Percentiles rank a stretch among this genome's conserved stretches.
Conservation (phyloP, 495 filamentous ascomycete genomes). For the Pyrenopolyporus hunteri region DNA sequence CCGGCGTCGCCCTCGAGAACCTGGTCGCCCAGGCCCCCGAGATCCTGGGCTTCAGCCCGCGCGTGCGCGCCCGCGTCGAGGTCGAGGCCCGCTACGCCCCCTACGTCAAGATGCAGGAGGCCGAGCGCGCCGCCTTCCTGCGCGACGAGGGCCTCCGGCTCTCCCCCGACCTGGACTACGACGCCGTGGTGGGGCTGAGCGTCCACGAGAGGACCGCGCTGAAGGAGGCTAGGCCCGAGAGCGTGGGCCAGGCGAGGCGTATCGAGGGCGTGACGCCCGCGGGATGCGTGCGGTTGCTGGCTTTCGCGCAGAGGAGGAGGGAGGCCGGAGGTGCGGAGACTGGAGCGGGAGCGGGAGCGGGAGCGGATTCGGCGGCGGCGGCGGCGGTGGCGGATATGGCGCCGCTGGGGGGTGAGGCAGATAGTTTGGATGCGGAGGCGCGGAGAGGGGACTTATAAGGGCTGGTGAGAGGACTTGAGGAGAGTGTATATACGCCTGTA, state of each 20-base stretch:
- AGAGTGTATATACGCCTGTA: neutral
- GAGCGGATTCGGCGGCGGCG: neutral
- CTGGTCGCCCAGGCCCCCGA: slow-evolving; percentile 62
- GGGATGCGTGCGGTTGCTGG: slow-evolving; percentile 63
- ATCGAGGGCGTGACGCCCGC: slow-evolving; percentile 79
- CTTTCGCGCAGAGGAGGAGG: slow-evolving; percentile 49
- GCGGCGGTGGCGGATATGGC: slow-evolving; percentile 38
- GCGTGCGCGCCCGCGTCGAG: slow-evolving; percentile 68
- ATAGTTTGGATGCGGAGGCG: slow-evolving; percentile 48
- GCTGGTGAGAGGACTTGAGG: too few relatives aligned
- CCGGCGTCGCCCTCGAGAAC: slow-evolving; percentile 59
- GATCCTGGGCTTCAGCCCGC: slow-evolving; percentile 54
- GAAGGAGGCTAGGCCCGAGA: slow-evolving; percentile 74
- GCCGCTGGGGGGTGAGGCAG: slow-evolving; percentile 42
- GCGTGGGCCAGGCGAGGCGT: slow-evolving; percentile 83
- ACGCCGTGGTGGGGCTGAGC: slow-evolving; percentile 71
- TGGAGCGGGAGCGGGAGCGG: neutral
- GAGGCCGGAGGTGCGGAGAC: neutral
- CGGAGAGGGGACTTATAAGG: slow-evolving; percentile 44
- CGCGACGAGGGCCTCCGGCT: slow-evolving; percentile 78
- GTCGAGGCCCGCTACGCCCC: slow-evolving; percentile 87
- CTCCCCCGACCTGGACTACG: slow-evolving; percentile 80
- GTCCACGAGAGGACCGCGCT: slow-evolving; percentile 76
- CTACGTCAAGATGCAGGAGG: slow-evolving; percentile 74
- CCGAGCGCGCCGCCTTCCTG: slow-evolving; percentile 66